Evolutionary conservation across 1,284 basidiomycete genomes (phyloP).

Genomic region (Moniliella sp.): DNA sequence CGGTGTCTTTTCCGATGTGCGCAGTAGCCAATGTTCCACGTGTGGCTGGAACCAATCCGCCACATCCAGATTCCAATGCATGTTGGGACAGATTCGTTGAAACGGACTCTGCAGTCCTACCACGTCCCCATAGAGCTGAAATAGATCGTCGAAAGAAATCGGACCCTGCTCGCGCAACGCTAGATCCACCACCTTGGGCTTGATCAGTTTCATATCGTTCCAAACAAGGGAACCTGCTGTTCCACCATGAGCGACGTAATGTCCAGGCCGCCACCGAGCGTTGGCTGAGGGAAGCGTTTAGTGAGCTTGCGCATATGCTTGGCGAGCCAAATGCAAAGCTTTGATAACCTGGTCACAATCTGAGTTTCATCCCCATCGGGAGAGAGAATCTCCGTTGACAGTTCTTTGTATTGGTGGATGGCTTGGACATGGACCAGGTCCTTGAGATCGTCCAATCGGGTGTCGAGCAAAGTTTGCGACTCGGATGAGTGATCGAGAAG

Average conservation of each 20-base stretch:
- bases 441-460: constrained; percentile 30
- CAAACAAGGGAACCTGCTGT: constrained; percentile 53
- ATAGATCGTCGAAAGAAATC: constrained; percentile 44
- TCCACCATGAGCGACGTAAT: constrained; percentile 52
- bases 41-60: constrained; percentile 59
- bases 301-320: constrained; percentile 35
- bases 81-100: constrained; percentile 50
- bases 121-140: constrained; percentile 57
- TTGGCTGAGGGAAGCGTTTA: not conserved
- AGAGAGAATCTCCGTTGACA: constrained; percentile 42
- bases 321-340: constrained; percentile 71
- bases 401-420: constrained; percentile 42
- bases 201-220: constrained; percentile 42
- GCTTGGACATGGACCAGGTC: constrained; percentile 46
- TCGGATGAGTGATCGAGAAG: not conserved
- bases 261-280: constrained; percentile 34
- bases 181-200: constrained; percentile 18
- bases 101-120: constrained; percentile 56
- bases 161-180: constrained; percentile 13
- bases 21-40: constrained; percentile 68
- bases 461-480: constrained; percentile 9
- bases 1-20: constrained; percentile 65
- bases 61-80: constrained; percentile 10
- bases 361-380: constrained; percentile 49
- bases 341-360: constrained; percentile 49